Evolutionary conservation across 2,329 filamentous ascomycete genomes (phyloP), one percentile per base, ranked within the genome.

Genomic region (Penicillium glabrum): DNA sequence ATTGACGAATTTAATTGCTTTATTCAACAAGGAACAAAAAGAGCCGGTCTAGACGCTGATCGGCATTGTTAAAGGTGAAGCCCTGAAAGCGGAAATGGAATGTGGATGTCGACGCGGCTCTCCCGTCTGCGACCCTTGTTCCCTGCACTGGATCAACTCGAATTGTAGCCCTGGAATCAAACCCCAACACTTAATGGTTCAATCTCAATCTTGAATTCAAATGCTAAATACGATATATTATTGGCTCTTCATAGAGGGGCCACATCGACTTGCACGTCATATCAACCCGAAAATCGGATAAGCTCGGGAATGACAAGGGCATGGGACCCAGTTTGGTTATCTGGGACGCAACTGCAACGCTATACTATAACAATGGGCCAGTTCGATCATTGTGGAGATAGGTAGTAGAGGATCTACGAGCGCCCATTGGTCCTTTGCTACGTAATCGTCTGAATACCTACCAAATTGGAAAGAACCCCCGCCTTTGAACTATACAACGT

Each of bases 261-360:
- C 29, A 27, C 16, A 19, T 5, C 14, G 16, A 35, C 37, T 54
- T 27, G 10, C 27, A 56, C 41, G 55, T 61, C 60, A 62, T 60
- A 37, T 47, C 48, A 26, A 44, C 26, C 51, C 35, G 35, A 23
- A 14, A 39, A 16, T 45, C 49, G 27, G 50, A 29, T 14, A 3
- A 13, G 10, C 37, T 39, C 37, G 41, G 27, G 35, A 39, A 23
- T 35, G 29, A 43, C n/a, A 19, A 51, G 14, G 54, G 35, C 48
- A 13, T 59, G 47, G 31, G 23, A 13, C 16, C 48, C 50, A 49
- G 13, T 33, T 1, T 33, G 14, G 46, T 53, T 7, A 33, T 37
- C 19, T 55, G 56, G 60, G 47, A 62, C 61, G 64, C 62, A 66
- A 67, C 62, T 64, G 64, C 56, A 67, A 67, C 64, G 58, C 49